phyloP scores from a whole-genome alignment of 1,284 basidiomycete species.

The Heterobasidion occidentale region DNA sequence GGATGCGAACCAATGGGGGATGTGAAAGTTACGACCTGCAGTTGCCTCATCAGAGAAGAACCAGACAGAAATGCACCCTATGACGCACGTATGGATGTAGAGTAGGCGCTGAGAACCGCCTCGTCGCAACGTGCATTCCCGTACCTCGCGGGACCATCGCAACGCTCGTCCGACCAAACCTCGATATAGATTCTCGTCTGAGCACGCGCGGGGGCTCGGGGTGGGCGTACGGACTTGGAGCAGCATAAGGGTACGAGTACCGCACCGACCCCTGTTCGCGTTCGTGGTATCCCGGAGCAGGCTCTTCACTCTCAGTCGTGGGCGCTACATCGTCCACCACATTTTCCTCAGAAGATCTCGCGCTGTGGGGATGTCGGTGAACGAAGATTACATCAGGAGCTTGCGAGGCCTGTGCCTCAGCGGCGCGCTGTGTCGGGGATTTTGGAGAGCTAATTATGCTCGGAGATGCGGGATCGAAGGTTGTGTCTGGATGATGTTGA shows the following conservation, averaged over 20 bases:
- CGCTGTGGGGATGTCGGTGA: neutral
- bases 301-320: neutral
- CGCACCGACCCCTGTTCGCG: neutral
- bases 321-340: neutral
- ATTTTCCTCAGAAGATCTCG: neutral
- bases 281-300: neutral
- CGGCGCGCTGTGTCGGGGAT: neutral
- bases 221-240: neutral
- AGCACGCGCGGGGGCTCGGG: neutral
- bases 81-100: slow-evolving; percentile 26
- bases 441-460: neutral
- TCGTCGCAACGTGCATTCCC: neutral
- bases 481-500: neutral
- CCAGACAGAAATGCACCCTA: neutral
- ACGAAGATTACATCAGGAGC: neutral
- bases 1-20: slow-evolving; percentile 2
- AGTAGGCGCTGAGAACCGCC: slow-evolving; percentile 11
- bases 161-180: neutral
- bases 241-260: neutral
- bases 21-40: slow-evolving; percentile 2
- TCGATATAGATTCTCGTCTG: neutral
- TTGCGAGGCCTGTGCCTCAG: neutral
- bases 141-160: slow-evolving; percentile 1
- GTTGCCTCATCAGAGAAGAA: neutral
- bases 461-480: neutral